Base-by-base conservation (phyloP, 73 alveolate species). In the Symbiodinium pilosum region DNA sequence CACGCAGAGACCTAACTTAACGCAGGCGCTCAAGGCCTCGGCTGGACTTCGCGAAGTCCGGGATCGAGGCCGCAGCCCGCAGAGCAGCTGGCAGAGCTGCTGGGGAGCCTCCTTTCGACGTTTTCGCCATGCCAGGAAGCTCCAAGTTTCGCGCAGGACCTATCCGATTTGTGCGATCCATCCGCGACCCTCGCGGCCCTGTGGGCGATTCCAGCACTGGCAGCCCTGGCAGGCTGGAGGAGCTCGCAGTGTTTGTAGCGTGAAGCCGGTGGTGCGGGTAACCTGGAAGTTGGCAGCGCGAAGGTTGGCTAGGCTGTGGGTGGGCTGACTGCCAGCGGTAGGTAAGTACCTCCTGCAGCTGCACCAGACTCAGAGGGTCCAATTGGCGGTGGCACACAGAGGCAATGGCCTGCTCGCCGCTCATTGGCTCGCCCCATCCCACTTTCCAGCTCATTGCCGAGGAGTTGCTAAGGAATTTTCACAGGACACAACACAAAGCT, bases 341-440 rank as follows among this genome's bases (percentile, higher is more conserved):
- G 14, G 97, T 91, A 73, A 91, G 77, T 32, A 91, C 97, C 77
- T 91, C 97, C 88, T 91, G 97, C 51, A 91, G 77, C 21, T 91
- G 97, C 36, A 91, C 97, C 34, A 91, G 40, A 40, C 97, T 91
- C 64, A 64, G 51, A 1, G 97, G 97, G 43, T 91, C 97, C 77
- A 91, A 91, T 3, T 75, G 75, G 30, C 97, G 97, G 84, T 71
- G 97, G 84, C 97, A 91, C 34, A 68, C 77, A 3, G 97, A 43
- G 38, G 97, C 97, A 47, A 91, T 91, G 40, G 87, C 97, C 6
- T 54, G 87, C 54, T 91, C 97, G 26, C 42, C 81, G 9, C 32
- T 75, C 21, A 69, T 56, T 2, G 64, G 88, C 43, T 91, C 97
- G 43, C 87, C 97, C 97, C 97, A 91, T 36, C 97, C 97, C 51